These are phyloP conservation scores for Cunninghamia lanceolata DNA, from an alignment of 75 land plant genomes.

Conservation along the genomic window DNA sequence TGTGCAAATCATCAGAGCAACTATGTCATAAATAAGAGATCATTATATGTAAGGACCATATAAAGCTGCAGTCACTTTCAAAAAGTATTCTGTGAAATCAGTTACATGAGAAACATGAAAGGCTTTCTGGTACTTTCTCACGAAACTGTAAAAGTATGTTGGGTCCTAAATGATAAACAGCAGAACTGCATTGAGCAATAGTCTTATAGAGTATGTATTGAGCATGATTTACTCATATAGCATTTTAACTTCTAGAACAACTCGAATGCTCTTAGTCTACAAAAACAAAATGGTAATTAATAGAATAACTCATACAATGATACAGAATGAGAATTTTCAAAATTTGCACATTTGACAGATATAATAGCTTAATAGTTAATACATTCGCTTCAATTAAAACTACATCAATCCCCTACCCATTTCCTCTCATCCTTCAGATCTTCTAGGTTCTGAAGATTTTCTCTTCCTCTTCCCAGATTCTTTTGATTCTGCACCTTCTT, in stretches of 20 bases:
- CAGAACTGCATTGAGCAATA: background rate
- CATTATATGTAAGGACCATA: background rate
- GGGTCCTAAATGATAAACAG: background rate
- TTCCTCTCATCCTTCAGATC: background rate
- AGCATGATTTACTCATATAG: background rate
- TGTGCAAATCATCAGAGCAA: too few relatives aligned
- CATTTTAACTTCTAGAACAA: background rate
- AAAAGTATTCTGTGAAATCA: background rate
- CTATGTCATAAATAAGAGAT: background rate
- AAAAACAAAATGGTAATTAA: background rate
- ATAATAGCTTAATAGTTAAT: background rate
- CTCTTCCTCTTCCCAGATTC: slow-evolving; percentile 9
- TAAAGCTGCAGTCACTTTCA: background rate
- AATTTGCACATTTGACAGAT: background rate
- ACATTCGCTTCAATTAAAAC: background rate
- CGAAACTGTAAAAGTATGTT: background rate
- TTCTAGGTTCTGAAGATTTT: slow-evolving; percentile 9
- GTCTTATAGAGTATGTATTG: too few relatives aligned
- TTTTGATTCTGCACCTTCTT: slow-evolving; percentile 1
- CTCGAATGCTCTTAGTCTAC: background rate
- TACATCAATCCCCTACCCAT: background rate
- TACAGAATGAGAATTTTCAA: background rate
- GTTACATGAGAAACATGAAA: background rate
- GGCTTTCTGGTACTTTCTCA: background rate
- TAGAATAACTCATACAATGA: background rate